Evolutionary conservation across 441 rosid species (phyloP).

Genomic region (Manihot esculenta): DNA sequence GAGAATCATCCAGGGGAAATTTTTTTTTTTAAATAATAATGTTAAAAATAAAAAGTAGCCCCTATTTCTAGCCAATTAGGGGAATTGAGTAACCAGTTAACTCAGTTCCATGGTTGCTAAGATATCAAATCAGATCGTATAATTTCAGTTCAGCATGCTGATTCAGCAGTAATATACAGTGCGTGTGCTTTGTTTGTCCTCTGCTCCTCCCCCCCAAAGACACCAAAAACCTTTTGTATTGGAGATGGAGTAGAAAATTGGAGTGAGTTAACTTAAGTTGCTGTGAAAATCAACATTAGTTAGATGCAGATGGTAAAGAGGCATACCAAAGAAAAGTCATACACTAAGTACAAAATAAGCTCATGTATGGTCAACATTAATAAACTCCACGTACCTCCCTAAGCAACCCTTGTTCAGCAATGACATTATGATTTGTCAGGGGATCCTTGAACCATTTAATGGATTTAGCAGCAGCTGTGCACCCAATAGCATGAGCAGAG

Average conservation of each 20-base stretch:
- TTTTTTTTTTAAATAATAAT: background rate
- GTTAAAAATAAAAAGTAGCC: background rate
- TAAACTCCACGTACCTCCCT: conserved; percentile 57
- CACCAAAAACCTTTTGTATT: background rate
- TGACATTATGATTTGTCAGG: conserved; percentile 59
- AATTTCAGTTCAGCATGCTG: background rate
- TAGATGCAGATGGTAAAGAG: background rate
- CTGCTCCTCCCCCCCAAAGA: no score
- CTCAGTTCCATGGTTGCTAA: background rate
- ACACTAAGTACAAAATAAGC: conserved; percentile 6
- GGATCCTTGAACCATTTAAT: conserved; percentile 91
- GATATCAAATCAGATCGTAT: conserved; percentile 1
- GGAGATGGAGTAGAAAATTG: background rate
- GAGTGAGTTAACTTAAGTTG: background rate
- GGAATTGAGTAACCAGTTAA: background rate
- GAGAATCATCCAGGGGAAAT: background rate
- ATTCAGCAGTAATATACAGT: background rate
- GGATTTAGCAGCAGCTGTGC: conserved; percentile 80
- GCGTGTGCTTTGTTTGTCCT: background rate
- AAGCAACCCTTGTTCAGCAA: conserved; percentile 48
- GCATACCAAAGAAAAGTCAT: background rate
- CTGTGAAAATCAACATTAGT: background rate
- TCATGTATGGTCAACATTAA: conserved; percentile 10
- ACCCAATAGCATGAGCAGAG: conserved; percentile 95
- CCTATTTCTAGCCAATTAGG: background rate